These are phyloP conservation scores for Chenopodium album DNA, from an alignment of 148 eudicot genomes.

Conservation along the genomic window DNA sequence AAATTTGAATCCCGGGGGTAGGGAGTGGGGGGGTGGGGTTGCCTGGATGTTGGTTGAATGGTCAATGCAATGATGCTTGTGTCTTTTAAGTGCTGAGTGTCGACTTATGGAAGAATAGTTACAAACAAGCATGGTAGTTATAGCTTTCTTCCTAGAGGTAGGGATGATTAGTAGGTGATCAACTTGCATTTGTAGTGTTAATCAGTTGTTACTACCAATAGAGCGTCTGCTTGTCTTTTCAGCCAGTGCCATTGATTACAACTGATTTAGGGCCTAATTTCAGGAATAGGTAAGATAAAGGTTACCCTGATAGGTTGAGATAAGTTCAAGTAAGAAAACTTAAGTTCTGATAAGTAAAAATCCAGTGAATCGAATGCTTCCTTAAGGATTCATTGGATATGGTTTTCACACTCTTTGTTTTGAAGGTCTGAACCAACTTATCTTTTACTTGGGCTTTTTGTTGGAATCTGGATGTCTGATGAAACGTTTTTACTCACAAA, in stretches of 20 bases:
- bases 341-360: too few relatives aligned
- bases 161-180: not conserved
- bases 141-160: not conserved
- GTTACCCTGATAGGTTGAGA: too few relatives aligned
- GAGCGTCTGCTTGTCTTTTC: not conserved
- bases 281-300: too few relatives aligned
- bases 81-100: not conserved
- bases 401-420: not conserved
- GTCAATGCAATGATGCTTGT: too few relatives aligned
- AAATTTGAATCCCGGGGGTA: too few relatives aligned
- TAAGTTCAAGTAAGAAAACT: too few relatives aligned
- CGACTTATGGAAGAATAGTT: not conserved
- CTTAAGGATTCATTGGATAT: not conserved
- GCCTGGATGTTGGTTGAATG: too few relatives aligned
- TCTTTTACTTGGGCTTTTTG: not conserved
- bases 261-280: not conserved
- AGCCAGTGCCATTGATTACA: not conserved
- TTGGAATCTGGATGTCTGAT: not conserved
- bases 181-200: not conserved
- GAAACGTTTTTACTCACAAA: too few relatives aligned
- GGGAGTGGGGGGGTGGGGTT: not conserved
- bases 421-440: not conserved
- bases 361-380: too few relatives aligned
- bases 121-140: not conserved
- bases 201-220: not conserved